Evolutionary conservation across 495 filamentous ascomycete genomes (phyloP).

Genomic region (Clavariopsis aquatica): DNA sequence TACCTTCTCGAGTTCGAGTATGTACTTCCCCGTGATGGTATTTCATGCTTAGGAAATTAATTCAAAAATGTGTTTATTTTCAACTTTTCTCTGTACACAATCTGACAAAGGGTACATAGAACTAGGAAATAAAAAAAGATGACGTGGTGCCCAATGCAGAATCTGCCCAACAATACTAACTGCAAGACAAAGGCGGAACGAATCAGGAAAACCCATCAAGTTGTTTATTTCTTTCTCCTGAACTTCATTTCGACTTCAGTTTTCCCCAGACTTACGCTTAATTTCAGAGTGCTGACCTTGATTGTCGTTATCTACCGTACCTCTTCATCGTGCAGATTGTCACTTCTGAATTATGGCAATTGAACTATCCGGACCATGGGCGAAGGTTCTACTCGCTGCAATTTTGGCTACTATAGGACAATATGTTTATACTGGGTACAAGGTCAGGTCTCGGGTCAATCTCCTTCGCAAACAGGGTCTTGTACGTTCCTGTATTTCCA

Average conservation of each 20-base stretch:
- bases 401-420: background rate
- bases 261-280: no score
- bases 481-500: conserved; percentile 1
- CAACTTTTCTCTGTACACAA: no score
- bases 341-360: background rate
- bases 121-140: background rate
- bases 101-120: no score
- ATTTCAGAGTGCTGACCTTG: background rate
- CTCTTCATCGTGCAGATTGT: no score
- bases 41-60: no score
- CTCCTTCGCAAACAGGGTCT: background rate
- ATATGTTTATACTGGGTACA: background rate
- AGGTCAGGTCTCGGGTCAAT: conserved; percentile 1
- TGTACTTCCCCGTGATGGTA: no score
- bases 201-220: background rate
- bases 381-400: background rate
- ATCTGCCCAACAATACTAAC: background rate
- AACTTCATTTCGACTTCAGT: background rate
- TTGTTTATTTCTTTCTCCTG: background rate
- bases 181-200: background rate
- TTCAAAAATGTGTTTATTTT: no score
- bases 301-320: background rate
- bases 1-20: no score
- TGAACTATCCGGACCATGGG: background rate
- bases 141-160: background rate